Evolutionary conservation across 23 red algal species (phyloP).

Genomic region (Gracilaria vermiculophylla): DNA sequence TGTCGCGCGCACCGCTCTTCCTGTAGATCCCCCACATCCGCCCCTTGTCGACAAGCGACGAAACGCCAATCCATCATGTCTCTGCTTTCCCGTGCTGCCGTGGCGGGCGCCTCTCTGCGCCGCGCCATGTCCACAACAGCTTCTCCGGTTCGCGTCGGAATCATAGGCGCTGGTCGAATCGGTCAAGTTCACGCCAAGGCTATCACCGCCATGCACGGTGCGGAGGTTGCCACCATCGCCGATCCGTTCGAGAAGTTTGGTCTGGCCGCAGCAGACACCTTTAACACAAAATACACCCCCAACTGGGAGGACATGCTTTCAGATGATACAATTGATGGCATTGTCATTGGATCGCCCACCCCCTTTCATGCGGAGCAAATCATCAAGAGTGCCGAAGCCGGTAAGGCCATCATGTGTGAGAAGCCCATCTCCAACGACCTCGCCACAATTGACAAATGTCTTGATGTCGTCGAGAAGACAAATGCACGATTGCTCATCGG

Average conservation of each 20-base stretch:
- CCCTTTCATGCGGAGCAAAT: constrained; percentile 95
- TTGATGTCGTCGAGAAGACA: constrained; percentile 76
- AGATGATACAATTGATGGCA: constrained; percentile 78
- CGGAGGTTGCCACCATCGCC: constrained; percentile 77
- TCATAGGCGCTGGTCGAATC: constrained; percentile 95
- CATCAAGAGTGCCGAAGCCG: constrained; percentile 73
- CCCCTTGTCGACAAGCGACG: background rate
- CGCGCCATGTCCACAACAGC: constrained; percentile 40
- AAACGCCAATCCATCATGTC: background rate
- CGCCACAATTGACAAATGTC: constrained; percentile 77
- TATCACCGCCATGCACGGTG: constrained; percentile 72
- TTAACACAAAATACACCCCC: constrained; percentile 65
- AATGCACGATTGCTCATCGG: constrained; percentile 89
- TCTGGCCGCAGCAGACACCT: constrained; percentile 54
- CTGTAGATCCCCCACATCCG: background rate
- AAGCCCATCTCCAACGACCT: constrained; percentile 93
- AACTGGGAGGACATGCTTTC: constrained; percentile 68
- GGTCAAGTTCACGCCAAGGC: constrained; percentile 97
- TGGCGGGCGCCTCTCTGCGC: background rate
- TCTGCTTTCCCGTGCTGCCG: constrained; percentile 4
- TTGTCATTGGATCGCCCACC: constrained; percentile 93
- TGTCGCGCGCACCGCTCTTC: background rate
- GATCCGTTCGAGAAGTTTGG: constrained; percentile 88
- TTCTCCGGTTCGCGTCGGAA: constrained; percentile 62
- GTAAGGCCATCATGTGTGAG: constrained; percentile 98